A percentile compares a stretch with the other conserved stretches of the same genome.
Evolutionary conservation across 331 rosid species (phyloP).

Genomic region (Acacia concinna): DNA sequence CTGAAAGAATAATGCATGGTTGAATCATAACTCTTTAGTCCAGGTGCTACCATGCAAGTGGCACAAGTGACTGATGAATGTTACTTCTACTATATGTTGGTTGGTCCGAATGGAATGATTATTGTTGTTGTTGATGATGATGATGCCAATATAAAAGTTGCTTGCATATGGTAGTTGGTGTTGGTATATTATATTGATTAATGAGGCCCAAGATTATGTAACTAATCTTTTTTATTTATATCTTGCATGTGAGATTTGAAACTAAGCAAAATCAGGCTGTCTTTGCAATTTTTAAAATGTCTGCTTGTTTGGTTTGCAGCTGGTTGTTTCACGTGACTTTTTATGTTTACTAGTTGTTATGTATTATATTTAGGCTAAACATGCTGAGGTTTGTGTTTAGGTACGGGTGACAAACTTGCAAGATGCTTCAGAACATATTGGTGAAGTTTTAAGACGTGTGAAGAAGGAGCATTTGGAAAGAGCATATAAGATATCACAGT

Average conservation of each 20-base stretch:
- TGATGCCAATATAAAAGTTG: not conserved
- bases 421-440: slow-evolving; percentile 97
- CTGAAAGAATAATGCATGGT: not conserved
- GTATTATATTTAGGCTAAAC: not conserved
- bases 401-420: slow-evolving; percentile 93
- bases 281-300: not conserved
- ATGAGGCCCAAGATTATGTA: not conserved
- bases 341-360: slow-evolving; percentile 12
- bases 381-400: slow-evolving; percentile 36
- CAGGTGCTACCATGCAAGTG: not conserved
- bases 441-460: slow-evolving; percentile 92
- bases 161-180: slow-evolving; percentile 5
- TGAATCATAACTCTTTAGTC: not conserved
- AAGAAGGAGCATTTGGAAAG: slow-evolving; percentile 78
- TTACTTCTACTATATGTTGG: slow-evolving; percentile 6
- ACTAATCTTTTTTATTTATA: not conserved
- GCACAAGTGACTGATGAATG: not conserved
- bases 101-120: not conserved
- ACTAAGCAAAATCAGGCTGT: not conserved
- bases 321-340: slow-evolving; percentile 3
- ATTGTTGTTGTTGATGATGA: not conserved
- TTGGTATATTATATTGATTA: not conserved
- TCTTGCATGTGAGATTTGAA: not conserved
- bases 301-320: not conserved
- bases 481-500: slow-evolving; percentile 79